Percentiles rank a stretch among this genome's conserved stretches.
phyloP scores from a whole-genome alignment of 177 flowering plant species.

The Vitis hybrid region DNA sequence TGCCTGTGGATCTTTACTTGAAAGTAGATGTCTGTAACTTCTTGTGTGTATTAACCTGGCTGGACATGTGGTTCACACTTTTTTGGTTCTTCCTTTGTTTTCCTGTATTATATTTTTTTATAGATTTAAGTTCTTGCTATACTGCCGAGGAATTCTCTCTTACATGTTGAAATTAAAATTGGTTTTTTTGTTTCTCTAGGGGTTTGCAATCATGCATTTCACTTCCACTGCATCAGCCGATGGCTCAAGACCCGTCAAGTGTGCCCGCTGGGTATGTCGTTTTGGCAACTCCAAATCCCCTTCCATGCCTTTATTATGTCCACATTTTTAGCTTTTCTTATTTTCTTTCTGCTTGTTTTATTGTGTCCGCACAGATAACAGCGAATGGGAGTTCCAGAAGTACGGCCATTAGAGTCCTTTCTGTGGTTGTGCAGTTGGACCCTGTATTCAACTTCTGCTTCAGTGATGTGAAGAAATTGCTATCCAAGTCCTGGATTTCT shows the following conservation, averaged over 20 bases:
- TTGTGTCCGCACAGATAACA: constrained; percentile 45
- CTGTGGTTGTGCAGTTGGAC: not conserved
- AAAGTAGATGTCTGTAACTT: too few species aligned
- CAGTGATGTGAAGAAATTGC: not conserved
- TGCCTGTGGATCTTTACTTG: too few species aligned
- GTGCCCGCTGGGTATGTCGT: constrained; percentile 71
- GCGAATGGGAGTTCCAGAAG: constrained; percentile 88
- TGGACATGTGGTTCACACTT: too few species aligned
- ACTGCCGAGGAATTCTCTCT: not conserved
- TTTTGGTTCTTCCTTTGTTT: too few species aligned
- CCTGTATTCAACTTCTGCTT: not conserved
- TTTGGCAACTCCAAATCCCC: not conserved
- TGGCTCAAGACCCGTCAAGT: constrained; percentile 96
- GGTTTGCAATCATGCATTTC: constrained; percentile 92
- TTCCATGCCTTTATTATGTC: not conserved
- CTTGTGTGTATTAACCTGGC: too few species aligned
- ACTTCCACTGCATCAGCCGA: constrained; percentile 92
- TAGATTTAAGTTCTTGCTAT: not conserved
- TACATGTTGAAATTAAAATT: not conserved
- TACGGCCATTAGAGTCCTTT: constrained; percentile 54
- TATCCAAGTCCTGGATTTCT: not conserved
- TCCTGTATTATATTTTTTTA: too few species aligned
- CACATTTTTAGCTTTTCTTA: not conserved
- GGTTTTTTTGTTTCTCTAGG: constrained; percentile 32
- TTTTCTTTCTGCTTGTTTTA: not conserved